Conservation (phyloP, 2,329 filamentous ascomycete species). For the Aspergillus candidus region DNA sequence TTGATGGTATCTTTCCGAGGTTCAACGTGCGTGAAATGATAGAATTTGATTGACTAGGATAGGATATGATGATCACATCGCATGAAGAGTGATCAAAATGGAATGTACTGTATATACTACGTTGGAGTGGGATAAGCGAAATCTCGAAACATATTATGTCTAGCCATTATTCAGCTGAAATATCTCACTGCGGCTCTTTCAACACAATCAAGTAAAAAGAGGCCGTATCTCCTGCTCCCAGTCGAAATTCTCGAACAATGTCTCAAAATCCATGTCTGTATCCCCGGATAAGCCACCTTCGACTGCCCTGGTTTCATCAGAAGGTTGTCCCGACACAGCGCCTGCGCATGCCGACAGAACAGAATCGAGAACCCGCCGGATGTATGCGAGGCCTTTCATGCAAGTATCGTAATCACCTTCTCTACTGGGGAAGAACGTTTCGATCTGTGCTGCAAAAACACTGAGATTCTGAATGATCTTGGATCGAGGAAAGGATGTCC, state of each 20-base stretch:
- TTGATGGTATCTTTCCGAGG: too few relatives aligned
- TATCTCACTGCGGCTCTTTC: too few relatives aligned
- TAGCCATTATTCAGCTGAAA: too few relatives aligned
- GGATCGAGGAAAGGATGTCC: slow-evolving; percentile 12
- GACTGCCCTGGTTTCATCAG: neutral
- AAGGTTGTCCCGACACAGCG: neutral
- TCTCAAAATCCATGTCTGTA: slow-evolving; percentile 10
- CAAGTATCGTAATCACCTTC: slow-evolving; percentile 11
- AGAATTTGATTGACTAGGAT: too few relatives aligned
- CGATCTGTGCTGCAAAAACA: slow-evolving; percentile 14
- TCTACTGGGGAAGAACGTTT: slow-evolving; percentile 6
- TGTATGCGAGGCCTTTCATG: slow-evolving; percentile 7
- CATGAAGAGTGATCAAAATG: too few relatives aligned
- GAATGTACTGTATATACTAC: too few relatives aligned
- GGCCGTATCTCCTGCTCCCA: slow-evolving; percentile 13
- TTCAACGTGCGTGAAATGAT: too few relatives aligned
- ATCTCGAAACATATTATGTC: too few relatives aligned
- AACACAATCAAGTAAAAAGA: too few relatives aligned
- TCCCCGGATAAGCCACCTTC: neutral
- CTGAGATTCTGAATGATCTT: slow-evolving; percentile 19
- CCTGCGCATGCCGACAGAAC: slow-evolving; percentile 6
- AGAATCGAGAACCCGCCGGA: slow-evolving; percentile 13
- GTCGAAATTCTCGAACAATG: slow-evolving; percentile 12
- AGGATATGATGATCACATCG: too few relatives aligned
- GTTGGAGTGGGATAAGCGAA: too few relatives aligned